phyloP scores from a whole-genome alignment of 208 protist species.

The Giardia muris region DNA sequence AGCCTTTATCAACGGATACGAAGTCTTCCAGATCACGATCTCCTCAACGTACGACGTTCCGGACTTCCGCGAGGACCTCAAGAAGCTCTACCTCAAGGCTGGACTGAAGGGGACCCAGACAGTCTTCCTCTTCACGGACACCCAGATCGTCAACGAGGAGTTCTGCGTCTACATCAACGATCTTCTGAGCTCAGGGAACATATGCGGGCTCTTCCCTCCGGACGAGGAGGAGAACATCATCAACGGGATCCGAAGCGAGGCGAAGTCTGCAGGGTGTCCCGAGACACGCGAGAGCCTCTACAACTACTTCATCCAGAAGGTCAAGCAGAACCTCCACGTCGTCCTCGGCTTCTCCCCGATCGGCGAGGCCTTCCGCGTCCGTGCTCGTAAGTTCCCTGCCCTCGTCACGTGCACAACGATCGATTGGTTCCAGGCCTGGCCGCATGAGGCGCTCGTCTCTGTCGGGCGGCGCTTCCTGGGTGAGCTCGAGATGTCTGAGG shows the following conservation, averaged over 20 bases:
- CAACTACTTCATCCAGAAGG: slow-evolving; percentile 78
- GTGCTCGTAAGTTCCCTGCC: slow-evolving; percentile 89
- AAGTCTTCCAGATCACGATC: slow-evolving; percentile 86
- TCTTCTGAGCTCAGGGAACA: slow-evolving; percentile 52
- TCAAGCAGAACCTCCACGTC: slow-evolving; percentile 78
- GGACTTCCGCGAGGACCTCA: slow-evolving; percentile 78
- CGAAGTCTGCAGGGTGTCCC: slow-evolving; percentile 49
- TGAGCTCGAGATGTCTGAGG: slow-evolving; percentile 14
- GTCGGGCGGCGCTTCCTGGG: slow-evolving; percentile 62
- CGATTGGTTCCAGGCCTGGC: slow-evolving; percentile 94
- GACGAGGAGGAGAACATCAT: slow-evolving; percentile 56
- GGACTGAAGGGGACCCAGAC: slow-evolving; percentile 73
- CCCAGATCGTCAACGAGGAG: slow-evolving; percentile 77
- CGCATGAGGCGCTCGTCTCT: slow-evolving; percentile 78
- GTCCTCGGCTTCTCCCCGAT: slow-evolving; percentile 89
- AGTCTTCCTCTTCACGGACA: slow-evolving; percentile 83
- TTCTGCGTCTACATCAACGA: slow-evolving; percentile 74
- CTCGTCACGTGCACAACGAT: slow-evolving; percentile 84
- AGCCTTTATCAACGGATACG: slow-evolving; percentile 77
- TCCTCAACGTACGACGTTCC: slow-evolving; percentile 77
- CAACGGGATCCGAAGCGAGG: slow-evolving; percentile 48
- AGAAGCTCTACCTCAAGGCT: slow-evolving; percentile 75
- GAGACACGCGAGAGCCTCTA: slow-evolving; percentile 60
- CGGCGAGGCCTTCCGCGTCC: slow-evolving; percentile 77
- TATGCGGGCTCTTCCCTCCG: slow-evolving; percentile 50